phyloP scores from a whole-genome alignment of 176 grass and related monocot species.

The Raddia distichophylla region DNA sequence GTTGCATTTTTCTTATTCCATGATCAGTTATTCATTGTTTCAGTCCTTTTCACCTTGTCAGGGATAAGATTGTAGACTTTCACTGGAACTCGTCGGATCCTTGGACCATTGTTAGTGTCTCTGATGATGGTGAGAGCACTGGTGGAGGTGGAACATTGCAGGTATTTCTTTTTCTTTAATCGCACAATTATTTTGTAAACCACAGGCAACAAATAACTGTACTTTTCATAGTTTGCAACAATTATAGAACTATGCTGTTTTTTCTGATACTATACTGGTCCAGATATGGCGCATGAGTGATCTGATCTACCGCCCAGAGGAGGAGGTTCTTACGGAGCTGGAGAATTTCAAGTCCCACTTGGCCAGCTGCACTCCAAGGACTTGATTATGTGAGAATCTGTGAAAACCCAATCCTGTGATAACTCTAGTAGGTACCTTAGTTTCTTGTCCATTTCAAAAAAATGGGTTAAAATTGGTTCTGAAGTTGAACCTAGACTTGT shows the following conservation, averaged over 20 bases:
- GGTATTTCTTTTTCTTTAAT: conserved; percentile 51
- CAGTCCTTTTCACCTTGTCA: conserved; percentile 36
- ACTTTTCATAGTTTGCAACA: conserved; percentile 17
- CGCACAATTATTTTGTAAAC: conserved; percentile 30
- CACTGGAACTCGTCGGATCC: conserved; percentile 93
- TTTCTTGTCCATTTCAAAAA: conserved; percentile 36
- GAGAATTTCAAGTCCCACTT: conserved; percentile 83
- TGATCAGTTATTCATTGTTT: conserved; percentile 9
- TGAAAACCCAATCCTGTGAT: conserved; percentile 25
- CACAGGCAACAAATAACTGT: background rate
- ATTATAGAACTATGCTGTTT: background rate
- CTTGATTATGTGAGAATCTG: conserved; percentile 39
- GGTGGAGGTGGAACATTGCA: conserved; percentile 96
- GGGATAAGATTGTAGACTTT: conserved; percentile 88
- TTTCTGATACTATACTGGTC: conserved; percentile 27
- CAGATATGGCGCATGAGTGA: conserved; percentile 98
- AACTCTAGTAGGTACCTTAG: conserved; percentile 37
- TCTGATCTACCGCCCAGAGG: conserved; percentile 80
- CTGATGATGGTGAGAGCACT: conserved; percentile 96
- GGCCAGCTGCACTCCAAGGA: conserved; percentile 54
- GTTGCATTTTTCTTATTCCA: background rate
- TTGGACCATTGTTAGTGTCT: conserved; percentile 97
- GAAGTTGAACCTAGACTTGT: conserved; percentile 34
- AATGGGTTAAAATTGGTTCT: conserved; percentile 10
- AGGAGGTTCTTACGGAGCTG: conserved; percentile 77